Conservation (phyloP, 2,329 filamentous ascomycete species). For the Fusarium incarnatum region DNA sequence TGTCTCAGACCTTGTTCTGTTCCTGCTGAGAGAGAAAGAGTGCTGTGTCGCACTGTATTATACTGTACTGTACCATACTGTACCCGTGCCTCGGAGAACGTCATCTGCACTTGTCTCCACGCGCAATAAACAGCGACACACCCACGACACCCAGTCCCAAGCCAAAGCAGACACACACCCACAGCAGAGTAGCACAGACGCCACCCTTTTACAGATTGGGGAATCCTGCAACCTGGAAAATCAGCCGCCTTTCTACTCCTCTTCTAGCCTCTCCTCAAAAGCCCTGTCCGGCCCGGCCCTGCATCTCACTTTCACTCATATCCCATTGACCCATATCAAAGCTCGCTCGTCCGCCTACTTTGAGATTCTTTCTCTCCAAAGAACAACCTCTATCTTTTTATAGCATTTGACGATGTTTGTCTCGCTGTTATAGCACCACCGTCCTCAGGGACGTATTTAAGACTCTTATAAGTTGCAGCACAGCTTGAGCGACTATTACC, state of each 20-base stretch:
- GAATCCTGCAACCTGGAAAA: slow-evolving; percentile 40
- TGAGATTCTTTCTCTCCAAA: slow-evolving; percentile 3
- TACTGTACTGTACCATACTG: slow-evolving; percentile 15
- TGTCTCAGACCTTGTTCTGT: slow-evolving; percentile 38
- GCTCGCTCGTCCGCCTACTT: slow-evolving; percentile 21
- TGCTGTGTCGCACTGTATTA: background rate
- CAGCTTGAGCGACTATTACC: slow-evolving; percentile 41
- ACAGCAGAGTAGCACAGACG: slow-evolving; percentile 35
- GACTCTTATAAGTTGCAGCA: slow-evolving; percentile 30
- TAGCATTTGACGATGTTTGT: slow-evolving; percentile 51
- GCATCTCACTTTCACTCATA: slow-evolving; percentile 34
- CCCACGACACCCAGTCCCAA: slow-evolving; percentile 12
- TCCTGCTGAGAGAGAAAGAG: background rate
- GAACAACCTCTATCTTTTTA: slow-evolving; percentile 28
- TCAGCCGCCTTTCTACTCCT: slow-evolving; percentile 40
- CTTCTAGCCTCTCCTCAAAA: slow-evolving; percentile 45
- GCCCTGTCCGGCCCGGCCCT: slow-evolving; percentile 43
- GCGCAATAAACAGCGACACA: slow-evolving; percentile 32
- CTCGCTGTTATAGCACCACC: slow-evolving; percentile 52
- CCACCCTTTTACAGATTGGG: slow-evolving; percentile 41
- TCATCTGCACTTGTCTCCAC: slow-evolving; percentile 45
- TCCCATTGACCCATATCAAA: slow-evolving; percentile 36
- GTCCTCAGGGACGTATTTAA: slow-evolving; percentile 53
- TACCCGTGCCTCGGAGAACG: slow-evolving; percentile 41
- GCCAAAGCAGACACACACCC: slow-evolving; percentile 37